Evolutionary conservation across 2,329 filamentous ascomycete genomes (phyloP), one percentile per base, ranked within the genome.

Genomic region (Aspergillus costaricaensis): DNA sequence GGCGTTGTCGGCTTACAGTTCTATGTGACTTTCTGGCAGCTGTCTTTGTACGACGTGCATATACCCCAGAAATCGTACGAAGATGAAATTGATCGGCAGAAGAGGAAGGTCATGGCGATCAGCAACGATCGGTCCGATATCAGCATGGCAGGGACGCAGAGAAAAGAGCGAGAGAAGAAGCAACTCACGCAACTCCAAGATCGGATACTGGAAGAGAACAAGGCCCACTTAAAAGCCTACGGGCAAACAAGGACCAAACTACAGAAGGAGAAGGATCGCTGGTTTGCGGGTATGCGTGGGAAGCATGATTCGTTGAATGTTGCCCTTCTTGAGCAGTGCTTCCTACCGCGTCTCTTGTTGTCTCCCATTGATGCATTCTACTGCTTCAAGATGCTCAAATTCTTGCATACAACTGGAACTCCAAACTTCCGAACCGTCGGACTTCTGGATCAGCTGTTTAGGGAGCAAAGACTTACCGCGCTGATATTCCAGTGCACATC

Each of bases 401-500:
- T 91, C 69, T 84, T 99, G 57, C 95, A 99, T 75, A 88, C 89
- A 60, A 89, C 88, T 61, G 91, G 91, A 19, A 89, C 92, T 0
- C 89, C 92, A 0, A 91, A 92, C 63, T 98, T 99, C 80, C 89
- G 90, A 70, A 89, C 95, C 15, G 88, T 94, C 77, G 88, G 90
- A 30, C 80, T 99, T 2, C 89, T 96, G 67, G 90, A 93, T 65
- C 87, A 90, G 15, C 82, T 99, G 0, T 96, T 99, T 78, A 88
- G 88, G 68, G 86, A 92, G 60, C 92, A 96, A 70, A 85, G 91
- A 59, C 81, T 98, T 17, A 87, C 91, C 2, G 85, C 89, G 8
- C 84, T 97, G 54, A 92, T 99, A 59, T 97, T 96, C 74, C 88
- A 90, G 51, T 96, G 91, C 73, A 96, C 93, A 0, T 89, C 94